Evolutionary conservation across 768 basidiomycete species (phyloP), one percentile per base, ranked within the genome.

Genomic region (Hericium erinaceus): DNA sequence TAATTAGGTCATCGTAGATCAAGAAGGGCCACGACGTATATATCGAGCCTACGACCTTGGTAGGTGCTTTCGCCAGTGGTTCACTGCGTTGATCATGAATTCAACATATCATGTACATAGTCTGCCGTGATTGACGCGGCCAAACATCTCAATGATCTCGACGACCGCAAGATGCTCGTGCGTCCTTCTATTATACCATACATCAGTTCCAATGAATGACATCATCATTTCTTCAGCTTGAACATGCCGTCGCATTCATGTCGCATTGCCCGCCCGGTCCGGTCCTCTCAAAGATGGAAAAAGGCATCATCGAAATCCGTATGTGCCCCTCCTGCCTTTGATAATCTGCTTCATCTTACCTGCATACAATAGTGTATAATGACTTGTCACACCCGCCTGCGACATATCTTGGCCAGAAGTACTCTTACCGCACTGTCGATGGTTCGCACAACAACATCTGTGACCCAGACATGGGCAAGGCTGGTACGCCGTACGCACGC

Each of bases 351-450:
- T 16, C n/a, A 13, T 48, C 49, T 51, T 16, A 18, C 28, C 38
- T 52, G 55, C 18, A 4, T 39, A 60, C 15, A 20, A 1, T 61
- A 91, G 89, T 90, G 57, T 92, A 91, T 68, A 81, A 86, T 61
- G 92, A 94, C 68, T 78, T 95, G 15, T 70, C 82, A 0, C 92
- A 93, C 68, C 92, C 92, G 3, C 78, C 90, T 7, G 73, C 82
- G 7, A 89, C 90, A 1, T 82, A 75, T 61, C 69, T 91, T 39
- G 83, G 88, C 16, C 73, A 77, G 24, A 62, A 80, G 53, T 84
- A 82, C 61, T 77, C 82, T 1, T 92, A 79, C 75, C 82, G 92
- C 38, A 68, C 78, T 0, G 85, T 89, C 3, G 92, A 94, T 68
- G 92, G 92, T 7, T 81, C 83, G 3, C 70, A 73, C 67, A 94